phyloP scores from a whole-genome alignment of 2,329 filamentous ascomycete species.

The Emericellopsis cladophorae region DNA sequence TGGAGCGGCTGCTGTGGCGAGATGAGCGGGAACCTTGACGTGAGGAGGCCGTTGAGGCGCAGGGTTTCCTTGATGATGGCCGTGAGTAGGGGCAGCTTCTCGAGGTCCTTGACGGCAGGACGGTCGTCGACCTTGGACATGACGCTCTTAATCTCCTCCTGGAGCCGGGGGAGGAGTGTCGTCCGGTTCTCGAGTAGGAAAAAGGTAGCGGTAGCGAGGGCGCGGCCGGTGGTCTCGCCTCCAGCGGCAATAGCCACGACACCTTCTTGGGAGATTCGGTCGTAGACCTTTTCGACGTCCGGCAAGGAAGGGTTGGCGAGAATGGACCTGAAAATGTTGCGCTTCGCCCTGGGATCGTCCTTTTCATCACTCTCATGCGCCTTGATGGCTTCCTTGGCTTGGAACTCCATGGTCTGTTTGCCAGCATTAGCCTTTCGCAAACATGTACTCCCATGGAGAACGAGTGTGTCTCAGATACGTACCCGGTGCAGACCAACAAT shows the following conservation, averaged over 20 bases:
- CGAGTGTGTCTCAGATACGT: neutral
- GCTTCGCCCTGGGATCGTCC: neutral
- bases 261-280: constrained; percentile 1
- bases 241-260: constrained; percentile 2
- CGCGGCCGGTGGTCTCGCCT: constrained; percentile 1
- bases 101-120: constrained; percentile 1
- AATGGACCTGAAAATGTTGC: constrained; percentile 1
- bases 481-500: neutral
- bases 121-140: neutral
- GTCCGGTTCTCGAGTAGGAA: neutral
- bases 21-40: constrained; percentile 1
- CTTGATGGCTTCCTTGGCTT: neutral
- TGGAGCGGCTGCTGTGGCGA: constrained; percentile 1
- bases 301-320: neutral
- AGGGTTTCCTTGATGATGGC: constrained; percentile 3
- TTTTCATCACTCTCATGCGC: neutral
- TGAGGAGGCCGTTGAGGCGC: neutral
- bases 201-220: neutral
- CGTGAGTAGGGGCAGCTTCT: neutral
- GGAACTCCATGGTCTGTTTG: neutral
- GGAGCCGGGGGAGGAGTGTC: neutral
- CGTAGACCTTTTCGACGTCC: neutral
- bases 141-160: neutral
- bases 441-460: no score
- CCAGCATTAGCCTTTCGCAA: no score